These are phyloP conservation scores for Urostyla sp. DNA, from an alignment of 73 alveolate species.

Conservation along the genomic window DNA sequence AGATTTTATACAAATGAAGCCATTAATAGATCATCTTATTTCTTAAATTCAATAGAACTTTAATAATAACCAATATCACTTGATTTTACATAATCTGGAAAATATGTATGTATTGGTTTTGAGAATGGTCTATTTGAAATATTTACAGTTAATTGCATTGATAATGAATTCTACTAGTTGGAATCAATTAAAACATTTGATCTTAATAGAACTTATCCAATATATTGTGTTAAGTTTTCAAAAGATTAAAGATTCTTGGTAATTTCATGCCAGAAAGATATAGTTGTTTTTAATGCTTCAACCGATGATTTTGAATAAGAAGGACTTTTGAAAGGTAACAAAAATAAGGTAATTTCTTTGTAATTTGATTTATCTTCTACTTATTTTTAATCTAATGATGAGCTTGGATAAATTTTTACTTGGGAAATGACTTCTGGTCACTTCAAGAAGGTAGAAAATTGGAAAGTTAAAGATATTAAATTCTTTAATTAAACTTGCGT, in stretches of 20 bases:
- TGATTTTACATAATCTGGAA: conserved; percentile 48
- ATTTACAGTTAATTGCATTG: conserved; percentile 37
- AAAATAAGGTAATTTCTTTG: conserved; percentile 9
- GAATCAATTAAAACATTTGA: conserved; percentile 42
- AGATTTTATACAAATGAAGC: conserved; percentile 43
- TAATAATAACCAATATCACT: conserved; percentile 17
- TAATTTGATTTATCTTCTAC: conserved; percentile 29
- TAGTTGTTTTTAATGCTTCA: conserved; percentile 45
- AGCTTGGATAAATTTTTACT: conserved; percentile 16
- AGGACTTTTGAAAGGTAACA: conserved; percentile 48
- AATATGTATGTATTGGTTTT: conserved; percentile 40
- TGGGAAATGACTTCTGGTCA: conserved; percentile 34
- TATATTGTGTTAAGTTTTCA: conserved; percentile 41
- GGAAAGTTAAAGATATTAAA: conserved; percentile 22
- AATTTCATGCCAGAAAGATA: conserved; percentile 45
- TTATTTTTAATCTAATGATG: conserved; percentile 26
- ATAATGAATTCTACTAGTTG: conserved; percentile 35
- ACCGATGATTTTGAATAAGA: conserved; percentile 52
- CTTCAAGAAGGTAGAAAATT: conserved; percentile 10
- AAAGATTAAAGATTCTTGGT: conserved; percentile 25
- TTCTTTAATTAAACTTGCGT: conserved; percentile 31
- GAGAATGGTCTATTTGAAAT: conserved; percentile 56
- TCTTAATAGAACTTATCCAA: conserved; percentile 32
- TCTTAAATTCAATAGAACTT: conserved; percentile 34
- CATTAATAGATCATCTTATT: neutral